phyloP scores from a whole-genome alignment of 257 asterid genomes.

The Asclepias syriaca region DNA sequence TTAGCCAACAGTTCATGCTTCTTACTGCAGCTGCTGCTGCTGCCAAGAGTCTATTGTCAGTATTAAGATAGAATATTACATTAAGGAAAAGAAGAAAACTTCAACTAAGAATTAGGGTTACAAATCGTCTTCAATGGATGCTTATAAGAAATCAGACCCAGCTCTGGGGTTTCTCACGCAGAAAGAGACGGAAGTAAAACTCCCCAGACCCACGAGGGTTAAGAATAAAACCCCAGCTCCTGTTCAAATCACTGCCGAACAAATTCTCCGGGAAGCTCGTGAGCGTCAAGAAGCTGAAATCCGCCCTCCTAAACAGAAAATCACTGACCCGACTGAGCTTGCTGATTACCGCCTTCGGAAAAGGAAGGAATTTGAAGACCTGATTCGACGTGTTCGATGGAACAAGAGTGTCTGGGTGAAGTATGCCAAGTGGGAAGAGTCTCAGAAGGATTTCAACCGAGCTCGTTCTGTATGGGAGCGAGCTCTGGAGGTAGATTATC shows the following conservation, averaged over 20 bases:
- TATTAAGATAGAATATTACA: too few relatives aligned
- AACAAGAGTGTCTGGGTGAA: conserved; percentile 88
- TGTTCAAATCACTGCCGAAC: conserved; percentile 84
- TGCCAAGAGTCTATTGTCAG: too few relatives aligned
- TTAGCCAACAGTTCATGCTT: too few relatives aligned
- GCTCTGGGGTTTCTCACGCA: conserved; percentile 59
- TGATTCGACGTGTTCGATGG: conserved; percentile 78
- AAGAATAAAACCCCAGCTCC: conserved; percentile 87
- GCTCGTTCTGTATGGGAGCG: conserved; percentile 96
- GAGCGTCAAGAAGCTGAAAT: conserved; percentile 85
- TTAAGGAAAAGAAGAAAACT: too few relatives aligned
- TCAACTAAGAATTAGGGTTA: too few relatives aligned
- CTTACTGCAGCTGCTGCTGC: too few relatives aligned
- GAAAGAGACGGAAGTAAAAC: conserved; percentile 75
- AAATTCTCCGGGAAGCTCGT: conserved; percentile 85
- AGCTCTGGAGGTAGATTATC: conserved; percentile 73
- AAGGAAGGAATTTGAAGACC: conserved; percentile 70
- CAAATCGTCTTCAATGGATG: conserved; percentile 2
- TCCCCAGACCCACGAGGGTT: conserved; percentile 76
- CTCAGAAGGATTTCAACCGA: conserved; percentile 73
- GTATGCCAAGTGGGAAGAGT: conserved; percentile 91
- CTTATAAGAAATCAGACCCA: conserved; percentile 49
- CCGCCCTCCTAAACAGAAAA: conserved; percentile 87
- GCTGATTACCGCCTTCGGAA: conserved; percentile 80
- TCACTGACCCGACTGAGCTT: conserved; percentile 67